phyloP scores from a whole-genome alignment of 2,329 filamentous ascomycete genomes.

The Beauveria varroae region DNA sequence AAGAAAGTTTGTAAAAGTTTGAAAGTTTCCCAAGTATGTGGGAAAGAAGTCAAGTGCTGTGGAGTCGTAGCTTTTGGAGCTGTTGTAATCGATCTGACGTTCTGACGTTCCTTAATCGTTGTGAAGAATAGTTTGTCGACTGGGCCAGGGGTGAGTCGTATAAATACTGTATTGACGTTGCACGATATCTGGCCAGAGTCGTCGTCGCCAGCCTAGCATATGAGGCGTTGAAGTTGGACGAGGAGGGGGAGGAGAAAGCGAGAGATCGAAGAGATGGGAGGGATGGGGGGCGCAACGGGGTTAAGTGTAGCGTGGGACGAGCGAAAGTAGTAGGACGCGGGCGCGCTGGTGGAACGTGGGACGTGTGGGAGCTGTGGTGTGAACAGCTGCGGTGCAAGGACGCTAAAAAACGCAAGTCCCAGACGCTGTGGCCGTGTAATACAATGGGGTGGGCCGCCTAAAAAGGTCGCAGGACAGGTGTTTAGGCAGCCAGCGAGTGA shows the following conservation, averaged over 20 bases:
- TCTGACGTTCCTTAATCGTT: background rate
- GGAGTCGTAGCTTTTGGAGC: background rate
- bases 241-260: background rate
- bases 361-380: background rate
- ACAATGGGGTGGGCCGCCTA: constrained; percentile 1
- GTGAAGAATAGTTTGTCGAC: background rate
- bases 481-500: background rate
- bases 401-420: background rate
- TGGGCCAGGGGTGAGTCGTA: background rate
- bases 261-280: background rate
- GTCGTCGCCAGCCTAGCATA: background rate
- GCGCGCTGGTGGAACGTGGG: background rate
- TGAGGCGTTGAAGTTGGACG: background rate
- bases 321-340: background rate
- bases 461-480: background rate
- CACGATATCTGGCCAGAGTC: background rate
- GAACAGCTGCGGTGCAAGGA: background rate
- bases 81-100: background rate
- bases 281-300: background rate
- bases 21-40: background rate
- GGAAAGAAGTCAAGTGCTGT: background rate
- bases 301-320: constrained; percentile 7
- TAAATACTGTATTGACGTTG: background rate
- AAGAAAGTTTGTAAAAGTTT: background rate
- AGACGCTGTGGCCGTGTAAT: background rate